Evolutionary conservation across 176 grass and related monocot genomes (phyloP).

Genomic region (Oryza officinalis): DNA sequence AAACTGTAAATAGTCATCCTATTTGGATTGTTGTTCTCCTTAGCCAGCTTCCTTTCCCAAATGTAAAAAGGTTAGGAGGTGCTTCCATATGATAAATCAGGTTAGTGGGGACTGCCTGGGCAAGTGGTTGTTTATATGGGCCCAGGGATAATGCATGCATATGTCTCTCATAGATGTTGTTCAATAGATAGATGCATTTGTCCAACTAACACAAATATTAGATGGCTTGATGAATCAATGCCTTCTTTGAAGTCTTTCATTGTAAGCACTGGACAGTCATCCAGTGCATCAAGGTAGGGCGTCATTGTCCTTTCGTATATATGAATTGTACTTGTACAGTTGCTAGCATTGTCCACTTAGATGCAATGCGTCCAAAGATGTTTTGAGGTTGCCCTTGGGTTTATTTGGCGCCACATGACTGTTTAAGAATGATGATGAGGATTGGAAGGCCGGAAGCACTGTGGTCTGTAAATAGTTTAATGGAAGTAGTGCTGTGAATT

Average conservation of each 20-base stretch:
- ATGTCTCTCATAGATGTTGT: slow-evolving; percentile 41
- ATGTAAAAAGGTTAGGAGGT: slow-evolving; percentile 61
- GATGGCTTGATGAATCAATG: slow-evolving; percentile 25
- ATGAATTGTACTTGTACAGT: slow-evolving; percentile 38
- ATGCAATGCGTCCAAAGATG: slow-evolving; percentile 8
- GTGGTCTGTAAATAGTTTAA: neutral
- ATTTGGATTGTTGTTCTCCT: slow-evolving; percentile 50
- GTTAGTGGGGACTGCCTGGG: slow-evolving; percentile 51
- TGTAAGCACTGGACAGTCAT: slow-evolving; percentile 35
- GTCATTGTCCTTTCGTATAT: slow-evolving; percentile 44
- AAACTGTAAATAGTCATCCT: slow-evolving; percentile 82
- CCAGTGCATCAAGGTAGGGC: slow-evolving; percentile 23
- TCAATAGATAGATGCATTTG: slow-evolving; percentile 44
- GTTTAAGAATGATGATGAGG: neutral
- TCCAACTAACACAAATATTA: slow-evolving; percentile 49
- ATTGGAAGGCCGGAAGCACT: neutral
- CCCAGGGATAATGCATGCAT: slow-evolving; percentile 48
- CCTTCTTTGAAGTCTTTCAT: neutral
- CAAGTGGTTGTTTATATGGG: slow-evolving; percentile 68
- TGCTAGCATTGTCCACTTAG: neutral
- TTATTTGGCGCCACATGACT: neutral
- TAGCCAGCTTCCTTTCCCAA: slow-evolving; percentile 46
- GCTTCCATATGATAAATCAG: slow-evolving; percentile 77
- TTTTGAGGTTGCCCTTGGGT: slow-evolving; percentile 8
- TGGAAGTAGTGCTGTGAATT: neutral